A percentile compares a stretch with the other conserved stretches of the same genome.
These are phyloP conservation scores for Saccharomycopsis lassenensis DNA, from an alignment of 805 yeast genomes.

Conservation along the genomic window DNA sequence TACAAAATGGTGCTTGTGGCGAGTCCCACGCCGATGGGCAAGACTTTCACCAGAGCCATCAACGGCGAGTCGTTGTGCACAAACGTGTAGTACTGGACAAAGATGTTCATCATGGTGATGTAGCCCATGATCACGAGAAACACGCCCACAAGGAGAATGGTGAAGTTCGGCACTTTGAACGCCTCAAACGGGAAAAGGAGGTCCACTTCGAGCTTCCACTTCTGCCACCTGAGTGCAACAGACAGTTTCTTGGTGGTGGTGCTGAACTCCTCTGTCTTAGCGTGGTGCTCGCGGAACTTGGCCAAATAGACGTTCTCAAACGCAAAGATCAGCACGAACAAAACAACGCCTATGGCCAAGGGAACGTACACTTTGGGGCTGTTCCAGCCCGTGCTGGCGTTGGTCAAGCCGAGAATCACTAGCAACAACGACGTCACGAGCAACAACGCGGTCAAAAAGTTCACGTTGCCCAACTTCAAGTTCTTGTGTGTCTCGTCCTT, in stretches of 20 bases:
- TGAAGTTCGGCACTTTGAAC: constrained; percentile 22
- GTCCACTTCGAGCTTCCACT: constrained; percentile 19
- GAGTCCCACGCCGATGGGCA: constrained; percentile 27
- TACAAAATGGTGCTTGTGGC: constrained; percentile 22
- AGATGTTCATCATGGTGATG: constrained; percentile 19
- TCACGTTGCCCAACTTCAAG: constrained; percentile 23
- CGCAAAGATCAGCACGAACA: constrained; percentile 30
- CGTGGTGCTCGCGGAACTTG: constrained; percentile 14
- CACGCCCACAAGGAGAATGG: constrained; percentile 20
- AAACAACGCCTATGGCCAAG: constrained; percentile 51
- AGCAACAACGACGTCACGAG: constrained; percentile 33
- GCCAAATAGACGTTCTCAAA: constrained; percentile 14
- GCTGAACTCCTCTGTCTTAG: constrained; percentile 4
- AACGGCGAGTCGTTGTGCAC: constrained; percentile 25
- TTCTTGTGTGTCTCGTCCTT: constrained; percentile 20
- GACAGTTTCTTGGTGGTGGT: neutral
- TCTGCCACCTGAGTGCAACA: constrained; percentile 4
- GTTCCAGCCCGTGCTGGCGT: constrained; percentile 12
- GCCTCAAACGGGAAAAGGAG: constrained; percentile 24
- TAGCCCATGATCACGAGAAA: constrained; percentile 20
- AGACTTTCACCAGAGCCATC: constrained; percentile 27
- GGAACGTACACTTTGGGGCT: constrained; percentile 28
- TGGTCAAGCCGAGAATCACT: constrained; percentile 14
- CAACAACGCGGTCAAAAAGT: constrained; percentile 26
- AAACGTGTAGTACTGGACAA: constrained; percentile 23